Evolutionary conservation across 441 rosid species (phyloP).

Genomic region (Omphalea diandra): DNA sequence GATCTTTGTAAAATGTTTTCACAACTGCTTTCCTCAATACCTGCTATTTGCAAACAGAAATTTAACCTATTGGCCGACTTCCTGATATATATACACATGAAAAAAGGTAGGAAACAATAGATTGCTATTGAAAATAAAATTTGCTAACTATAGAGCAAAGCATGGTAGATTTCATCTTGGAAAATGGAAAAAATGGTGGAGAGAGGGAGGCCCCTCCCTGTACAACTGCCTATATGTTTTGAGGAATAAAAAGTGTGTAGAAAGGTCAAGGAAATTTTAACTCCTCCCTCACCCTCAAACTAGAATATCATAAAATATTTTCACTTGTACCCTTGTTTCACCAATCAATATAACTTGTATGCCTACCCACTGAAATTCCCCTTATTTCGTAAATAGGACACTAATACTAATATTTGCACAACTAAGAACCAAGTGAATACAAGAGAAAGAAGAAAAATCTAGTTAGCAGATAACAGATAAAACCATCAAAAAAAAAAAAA

Average conservation of each 20-base stretch:
- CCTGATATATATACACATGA: neutral
- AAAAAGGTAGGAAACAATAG: neutral
- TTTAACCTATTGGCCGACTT: conserved; percentile 3
- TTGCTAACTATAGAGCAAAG: neutral
- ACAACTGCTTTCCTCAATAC: conserved; percentile 62
- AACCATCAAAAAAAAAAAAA: neutral
- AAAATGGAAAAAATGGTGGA: too few species aligned
- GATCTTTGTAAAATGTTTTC: conserved; percentile 50
- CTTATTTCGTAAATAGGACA: neutral
- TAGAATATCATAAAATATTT: neutral
- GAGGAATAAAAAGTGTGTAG: too few species aligned
- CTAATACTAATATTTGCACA: neutral
- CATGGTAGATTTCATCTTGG: neutral
- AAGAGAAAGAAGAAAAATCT: neutral
- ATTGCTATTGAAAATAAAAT: neutral
- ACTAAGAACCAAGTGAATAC: neutral
- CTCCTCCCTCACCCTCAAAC: neutral
- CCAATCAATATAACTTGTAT: too few species aligned
- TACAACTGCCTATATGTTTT: too few species aligned
- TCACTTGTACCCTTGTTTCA: neutral
- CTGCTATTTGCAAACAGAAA: conserved; percentile 29
- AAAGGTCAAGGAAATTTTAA: neutral
- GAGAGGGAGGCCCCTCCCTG: too few species aligned
- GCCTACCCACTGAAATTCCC: too few species aligned
- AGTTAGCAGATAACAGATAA: neutral